Conservation (phyloP, 495 filamentous ascomycete species). For the Tuber borchii region DNA sequence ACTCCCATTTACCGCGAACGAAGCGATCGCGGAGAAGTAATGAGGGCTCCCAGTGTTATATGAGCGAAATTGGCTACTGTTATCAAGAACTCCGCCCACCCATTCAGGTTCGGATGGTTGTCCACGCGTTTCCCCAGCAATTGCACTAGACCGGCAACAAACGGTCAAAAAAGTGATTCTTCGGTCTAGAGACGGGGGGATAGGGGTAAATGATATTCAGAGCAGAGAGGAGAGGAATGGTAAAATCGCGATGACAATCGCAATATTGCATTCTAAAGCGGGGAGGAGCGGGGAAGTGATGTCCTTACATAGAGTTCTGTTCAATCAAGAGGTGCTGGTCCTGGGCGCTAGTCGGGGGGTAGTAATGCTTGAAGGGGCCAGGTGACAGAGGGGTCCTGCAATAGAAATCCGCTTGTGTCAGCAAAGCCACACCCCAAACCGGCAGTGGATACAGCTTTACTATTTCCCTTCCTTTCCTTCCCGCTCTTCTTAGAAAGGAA, state of each 20-base stretch:
- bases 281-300: neutral
- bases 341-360: neutral
- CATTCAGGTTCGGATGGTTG: conserved; percentile 1
- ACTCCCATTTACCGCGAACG: conserved; percentile 23
- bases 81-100: neutral
- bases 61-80: conserved; percentile 14
- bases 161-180: neutral
- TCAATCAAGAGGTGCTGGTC: conserved; percentile 1
- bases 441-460: neutral
- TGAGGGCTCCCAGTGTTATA: conserved; percentile 25
- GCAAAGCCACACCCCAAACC: conserved; percentile 1
- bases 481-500: neutral
- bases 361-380: neutral
- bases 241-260: neutral
- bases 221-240: neutral
- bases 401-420: conserved; percentile 1
- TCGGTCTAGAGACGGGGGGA: neutral
- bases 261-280: neutral
- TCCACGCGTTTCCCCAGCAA: neutral
- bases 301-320: neutral
- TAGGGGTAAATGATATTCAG: neutral
- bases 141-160: neutral
- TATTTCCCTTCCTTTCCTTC: neutral
- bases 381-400: neutral
- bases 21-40: conserved; percentile 14